These are phyloP conservation scores for Globisporangium nunn DNA, from an alignment of 352 stramenopile species.

Conservation along the genomic window DNA sequence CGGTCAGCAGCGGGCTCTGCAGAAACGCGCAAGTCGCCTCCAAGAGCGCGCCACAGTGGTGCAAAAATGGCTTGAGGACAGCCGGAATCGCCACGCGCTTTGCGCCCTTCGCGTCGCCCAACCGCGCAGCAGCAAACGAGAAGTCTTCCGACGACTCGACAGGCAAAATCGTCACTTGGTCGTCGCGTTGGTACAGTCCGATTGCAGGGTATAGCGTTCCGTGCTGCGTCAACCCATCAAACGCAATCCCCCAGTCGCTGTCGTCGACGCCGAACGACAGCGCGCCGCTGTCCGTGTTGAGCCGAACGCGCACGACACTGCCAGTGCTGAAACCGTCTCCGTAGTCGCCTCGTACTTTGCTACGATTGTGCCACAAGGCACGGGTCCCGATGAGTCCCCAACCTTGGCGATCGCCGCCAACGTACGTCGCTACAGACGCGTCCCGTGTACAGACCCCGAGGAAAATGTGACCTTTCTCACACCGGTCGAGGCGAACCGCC, in stretches of 20 bases:
- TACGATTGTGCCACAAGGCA: slow-evolving; percentile 85
- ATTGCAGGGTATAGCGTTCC: slow-evolving; percentile 85
- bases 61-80: slow-evolving; percentile 70
- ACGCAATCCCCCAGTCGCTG: slow-evolving; percentile 85
- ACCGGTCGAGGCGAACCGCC: slow-evolving; percentile 81
- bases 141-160: slow-evolving; percentile 39
- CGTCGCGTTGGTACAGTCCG: slow-evolving; percentile 83
- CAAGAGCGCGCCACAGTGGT: slow-evolving; percentile 53
- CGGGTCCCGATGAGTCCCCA: slow-evolving; percentile 87
- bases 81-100: slow-evolving; percentile 50
- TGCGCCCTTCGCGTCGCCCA: slow-evolving; percentile 18
- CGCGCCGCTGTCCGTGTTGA: slow-evolving; percentile 84
- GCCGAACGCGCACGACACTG: slow-evolving; percentile 67
- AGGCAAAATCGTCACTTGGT: slow-evolving; percentile 83
- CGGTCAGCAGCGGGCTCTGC: slow-evolving; percentile 19
- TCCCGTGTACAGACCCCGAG: slow-evolving; percentile 82
- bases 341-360: slow-evolving; percentile 86
- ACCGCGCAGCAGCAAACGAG: slow-evolving; percentile 16
- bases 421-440: slow-evolving; percentile 82
- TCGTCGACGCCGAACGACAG: slow-evolving; percentile 85
- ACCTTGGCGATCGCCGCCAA: slow-evolving; percentile 83
- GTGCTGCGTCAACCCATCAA: slow-evolving; percentile 83
- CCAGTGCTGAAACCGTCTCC: slow-evolving; percentile 85
- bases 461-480: slow-evolving; percentile 88
- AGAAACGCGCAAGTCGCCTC: slow-evolving; percentile 51